These are phyloP conservation scores for Globisporangium rhizosaccharum DNA, from an alignment of 352 stramenopile species.

Conservation along the genomic window DNA sequence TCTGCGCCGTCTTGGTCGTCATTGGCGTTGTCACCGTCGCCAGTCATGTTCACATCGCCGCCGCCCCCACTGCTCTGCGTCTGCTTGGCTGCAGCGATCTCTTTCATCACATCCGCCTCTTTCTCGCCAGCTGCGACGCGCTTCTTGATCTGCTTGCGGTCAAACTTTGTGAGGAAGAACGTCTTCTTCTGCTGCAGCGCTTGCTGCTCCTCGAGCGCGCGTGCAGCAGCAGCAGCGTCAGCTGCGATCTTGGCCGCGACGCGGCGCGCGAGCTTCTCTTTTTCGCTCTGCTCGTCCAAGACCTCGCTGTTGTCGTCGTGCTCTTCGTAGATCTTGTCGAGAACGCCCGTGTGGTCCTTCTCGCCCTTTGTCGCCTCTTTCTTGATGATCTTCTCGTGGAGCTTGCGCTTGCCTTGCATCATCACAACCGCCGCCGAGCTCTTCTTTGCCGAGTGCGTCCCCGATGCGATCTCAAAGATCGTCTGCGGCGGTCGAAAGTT, in stretches of 20 bases:
- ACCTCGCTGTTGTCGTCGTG: conserved; percentile 14
- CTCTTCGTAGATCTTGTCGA: conserved; percentile 36
- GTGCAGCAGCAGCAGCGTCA: conserved; percentile 3
- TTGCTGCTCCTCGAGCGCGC: conserved; percentile 6
- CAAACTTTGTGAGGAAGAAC: conserved; percentile 90
- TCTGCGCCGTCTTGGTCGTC: conserved; percentile 12
- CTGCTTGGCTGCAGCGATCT: conserved; percentile 43
- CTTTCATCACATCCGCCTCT: conserved; percentile 68
- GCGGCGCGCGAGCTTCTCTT: conserved; percentile 12
- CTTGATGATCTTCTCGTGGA: conserved; percentile 83
- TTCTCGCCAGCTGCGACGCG: conserved; percentile 66
- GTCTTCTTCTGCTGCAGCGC: conserved; percentile 51
- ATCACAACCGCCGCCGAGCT: conserved; percentile 68
- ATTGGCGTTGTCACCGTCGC: conserved; percentile 6
- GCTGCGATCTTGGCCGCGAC: conserved; percentile 8
- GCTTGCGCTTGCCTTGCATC: conserved; percentile 85
- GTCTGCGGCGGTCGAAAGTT: conserved; percentile 94
- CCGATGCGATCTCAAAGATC: conserved; percentile 94
- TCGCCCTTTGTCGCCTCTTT: conserved; percentile 60
- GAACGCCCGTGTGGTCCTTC: conserved; percentile 17
- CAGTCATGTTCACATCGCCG: neutral
- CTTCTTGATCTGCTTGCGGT: conserved; percentile 94
- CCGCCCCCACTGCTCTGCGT: neutral
- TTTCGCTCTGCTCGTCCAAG: conserved; percentile 22
- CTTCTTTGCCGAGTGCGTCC: conserved; percentile 72